Percentiles rank a stretch among this genome's conserved stretches.
phyloP scores from a whole-genome alignment of 257 asterid species.

The Solanum sitiens region DNA sequence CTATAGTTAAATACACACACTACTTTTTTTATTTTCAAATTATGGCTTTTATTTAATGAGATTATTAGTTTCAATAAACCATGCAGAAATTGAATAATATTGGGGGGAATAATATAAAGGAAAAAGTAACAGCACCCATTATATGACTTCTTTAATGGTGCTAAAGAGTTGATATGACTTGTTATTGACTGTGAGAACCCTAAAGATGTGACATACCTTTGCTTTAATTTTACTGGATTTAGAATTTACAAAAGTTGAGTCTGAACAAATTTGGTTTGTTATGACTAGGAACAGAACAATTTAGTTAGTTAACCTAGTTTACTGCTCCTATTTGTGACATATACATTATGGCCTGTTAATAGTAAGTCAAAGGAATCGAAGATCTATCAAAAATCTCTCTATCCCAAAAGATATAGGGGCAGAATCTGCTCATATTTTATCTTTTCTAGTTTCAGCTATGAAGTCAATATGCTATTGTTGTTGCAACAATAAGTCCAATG shows the following conservation, averaged over 20 bases:
- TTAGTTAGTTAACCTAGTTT: neutral
- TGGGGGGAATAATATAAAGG: neutral
- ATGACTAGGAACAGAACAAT: neutral
- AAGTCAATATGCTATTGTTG: neutral
- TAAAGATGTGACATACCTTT: neutral
- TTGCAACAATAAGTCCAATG: neutral
- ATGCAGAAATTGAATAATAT: neutral
- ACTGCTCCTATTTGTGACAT: neutral
- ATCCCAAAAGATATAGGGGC: fast-evolving
- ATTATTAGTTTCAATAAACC: neutral
- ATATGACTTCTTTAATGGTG: neutral
- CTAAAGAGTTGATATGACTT: neutral
- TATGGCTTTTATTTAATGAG: neutral
- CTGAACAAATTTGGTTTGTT: neutral
- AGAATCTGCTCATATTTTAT: neutral
- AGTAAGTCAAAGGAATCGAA: neutral
- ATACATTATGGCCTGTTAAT: neutral
- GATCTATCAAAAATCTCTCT: fast-evolving
- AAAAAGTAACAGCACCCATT: neutral
- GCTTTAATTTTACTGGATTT: neutral
- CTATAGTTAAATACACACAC: neutral
- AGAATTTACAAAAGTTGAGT: neutral
- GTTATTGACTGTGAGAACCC: neutral
- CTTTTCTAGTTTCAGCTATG: neutral
- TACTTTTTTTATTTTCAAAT: too few relatives aligned